phyloP scores from a whole-genome alignment of 2,329 filamentous ascomycete genomes.

The Cladophialophora bantiana region DNA sequence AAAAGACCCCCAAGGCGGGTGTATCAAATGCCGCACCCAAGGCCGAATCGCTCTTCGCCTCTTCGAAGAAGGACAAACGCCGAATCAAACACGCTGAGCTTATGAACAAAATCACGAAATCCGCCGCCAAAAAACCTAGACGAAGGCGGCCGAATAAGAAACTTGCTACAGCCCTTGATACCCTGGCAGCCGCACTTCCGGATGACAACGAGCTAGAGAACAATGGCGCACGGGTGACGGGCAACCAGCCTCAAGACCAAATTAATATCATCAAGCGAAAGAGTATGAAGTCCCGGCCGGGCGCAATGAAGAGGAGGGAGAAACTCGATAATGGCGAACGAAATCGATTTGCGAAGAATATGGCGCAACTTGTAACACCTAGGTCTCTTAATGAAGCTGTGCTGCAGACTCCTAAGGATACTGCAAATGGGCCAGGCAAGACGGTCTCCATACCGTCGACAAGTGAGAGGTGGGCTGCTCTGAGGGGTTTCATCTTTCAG shows the following conservation, averaged over 20 bases:
- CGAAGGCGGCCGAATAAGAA: conserved; percentile 76
- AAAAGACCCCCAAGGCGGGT: conserved; percentile 18
- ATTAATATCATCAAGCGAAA: conserved; percentile 76
- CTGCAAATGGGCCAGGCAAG: neutral
- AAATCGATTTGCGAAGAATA: conserved; percentile 80
- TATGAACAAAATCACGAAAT: conserved; percentile 75
- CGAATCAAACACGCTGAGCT: conserved; percentile 81
- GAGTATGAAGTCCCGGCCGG: conserved; percentile 76
- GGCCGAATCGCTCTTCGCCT: conserved; percentile 59
- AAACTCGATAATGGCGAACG: conserved; percentile 80
- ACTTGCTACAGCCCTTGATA: conserved; percentile 75
- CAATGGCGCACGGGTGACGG: conserved; percentile 47
- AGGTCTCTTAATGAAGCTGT: neutral
- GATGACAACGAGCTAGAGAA: conserved; percentile 61
- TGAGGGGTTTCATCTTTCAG: conserved; percentile 81
- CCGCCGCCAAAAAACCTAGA: conserved; percentile 56
- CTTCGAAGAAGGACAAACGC: conserved; percentile 83
- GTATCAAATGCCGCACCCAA: conserved; percentile 1
- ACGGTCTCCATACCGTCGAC: conserved; percentile 47
- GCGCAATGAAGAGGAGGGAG: conserved; percentile 83
- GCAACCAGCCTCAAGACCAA: conserved; percentile 45
- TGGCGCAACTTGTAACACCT: conserved; percentile 69
- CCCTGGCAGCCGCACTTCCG: conserved; percentile 81
- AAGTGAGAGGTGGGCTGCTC: conserved; percentile 75
- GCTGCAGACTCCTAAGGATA: neutral